phyloP scores from a whole-genome alignment of 1,284 basidiomycete species.

The Rhizoctonia solani region DNA sequence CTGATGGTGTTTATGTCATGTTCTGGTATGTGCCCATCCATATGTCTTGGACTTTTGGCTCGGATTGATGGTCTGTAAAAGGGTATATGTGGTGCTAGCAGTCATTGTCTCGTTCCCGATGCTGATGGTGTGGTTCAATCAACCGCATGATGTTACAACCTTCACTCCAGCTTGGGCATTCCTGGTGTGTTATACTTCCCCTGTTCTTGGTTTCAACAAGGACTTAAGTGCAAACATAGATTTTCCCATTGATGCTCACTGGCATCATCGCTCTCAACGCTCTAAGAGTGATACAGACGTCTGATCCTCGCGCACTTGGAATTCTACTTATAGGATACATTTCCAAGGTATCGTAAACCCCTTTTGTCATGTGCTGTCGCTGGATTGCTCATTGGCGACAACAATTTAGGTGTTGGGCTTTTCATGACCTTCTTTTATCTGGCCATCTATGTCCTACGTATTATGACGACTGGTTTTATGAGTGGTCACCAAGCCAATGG shows the following conservation, averaged over 20 bases:
- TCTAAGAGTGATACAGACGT: background rate
- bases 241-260: background rate
- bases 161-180: conserved; percentile 37
- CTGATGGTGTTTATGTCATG: background rate
- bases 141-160: conserved; percentile 22
- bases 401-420: conserved; percentile 27
- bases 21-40: background rate
- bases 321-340: conserved; percentile 15
- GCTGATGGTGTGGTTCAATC: conserved; percentile 36
- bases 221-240: background rate
- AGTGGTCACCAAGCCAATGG: conserved; percentile 37
- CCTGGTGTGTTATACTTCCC: conserved; percentile 3
- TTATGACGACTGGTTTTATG: conserved; percentile 33
- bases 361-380: background rate
- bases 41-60: too few species aligned
- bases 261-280: background rate
- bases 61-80: background rate
- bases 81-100: background rate
- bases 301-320: conserved; percentile 18
- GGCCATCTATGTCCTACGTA: conserved; percentile 27
- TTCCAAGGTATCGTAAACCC: conserved; percentile 18
- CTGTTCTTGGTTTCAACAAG: background rate
- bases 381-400: background rate
- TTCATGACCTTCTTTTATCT: conserved; percentile 37
- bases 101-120: conserved; percentile 1